Base-by-base conservation (phyloP, 345 rosid species). In the Durio zibethinus region DNA sequence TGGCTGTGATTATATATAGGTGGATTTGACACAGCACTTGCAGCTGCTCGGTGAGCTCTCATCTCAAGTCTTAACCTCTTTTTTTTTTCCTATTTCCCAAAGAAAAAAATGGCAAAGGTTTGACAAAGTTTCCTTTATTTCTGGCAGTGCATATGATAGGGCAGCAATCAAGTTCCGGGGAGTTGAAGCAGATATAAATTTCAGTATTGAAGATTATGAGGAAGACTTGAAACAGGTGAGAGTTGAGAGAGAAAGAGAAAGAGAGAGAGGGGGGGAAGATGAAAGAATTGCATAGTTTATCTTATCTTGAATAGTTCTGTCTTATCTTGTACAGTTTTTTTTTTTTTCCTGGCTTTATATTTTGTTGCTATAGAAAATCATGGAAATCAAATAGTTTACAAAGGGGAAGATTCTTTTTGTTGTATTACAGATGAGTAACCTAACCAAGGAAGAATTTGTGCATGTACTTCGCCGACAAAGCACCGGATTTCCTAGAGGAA, bases 21-120 rank as follows among this genome's bases (percentile, higher is more conserved):
- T 87, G 99, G 99, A 84, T 96, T 96, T 80, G 99, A 96, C 93
- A 93, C 99, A 16, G 97, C 99, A 83, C 98, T 90, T 87, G 93
- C 97, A 67, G 99, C 99, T 84, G 99, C 99, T 78, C 92, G 98
- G 99, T 93, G 76, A 85, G 77, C 40, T 72, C n/a, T n/a, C n/a
- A n/a, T 63, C 27, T 29, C 7, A 27, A 21, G 70, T 72, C 66
- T 52, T 3, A 9, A 53, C 52, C 12, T 2, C 4, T 33, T 53
- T 9, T 14, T 35, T 27, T 4, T 2, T 54, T 11, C 4, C 7
- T n/a, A 31, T 47, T 61, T n/a, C 60, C 29, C 27, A 12, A 16
- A 20, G 33, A 4, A 14, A 65, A 33, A 4, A 62, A 45, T 76
- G 61, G 11, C 7, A 27, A 42, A 57, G 20, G 31, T 33, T 63